These are phyloP conservation scores for Fusarium odoratissimum DNA, from an alignment of 2,329 filamentous ascomycete genomes.

Conservation along the genomic window DNA sequence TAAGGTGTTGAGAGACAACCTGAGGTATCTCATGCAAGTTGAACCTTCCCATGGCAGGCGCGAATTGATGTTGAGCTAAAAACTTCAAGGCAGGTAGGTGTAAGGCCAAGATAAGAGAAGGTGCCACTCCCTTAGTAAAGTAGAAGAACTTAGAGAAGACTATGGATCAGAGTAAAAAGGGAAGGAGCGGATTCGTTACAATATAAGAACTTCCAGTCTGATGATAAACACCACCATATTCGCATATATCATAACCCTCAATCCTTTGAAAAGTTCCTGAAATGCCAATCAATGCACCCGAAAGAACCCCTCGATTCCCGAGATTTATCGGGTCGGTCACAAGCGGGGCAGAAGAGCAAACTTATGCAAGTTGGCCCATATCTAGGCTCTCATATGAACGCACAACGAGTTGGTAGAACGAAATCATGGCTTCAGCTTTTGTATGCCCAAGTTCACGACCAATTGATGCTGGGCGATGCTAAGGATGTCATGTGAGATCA, in stretches of 20 bases:
- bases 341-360: conserved; percentile 36
- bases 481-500: background rate
- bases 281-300: conserved; percentile 8
- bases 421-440: background rate
- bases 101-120: background rate
- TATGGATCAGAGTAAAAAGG: background rate
- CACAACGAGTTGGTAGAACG: background rate
- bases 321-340: conserved; percentile 42
- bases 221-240: conserved; percentile 5
- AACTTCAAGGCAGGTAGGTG: background rate
- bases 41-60: background rate
- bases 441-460: background rate
- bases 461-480: conserved; percentile 1
- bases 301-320: conserved; percentile 31
- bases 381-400: background rate
- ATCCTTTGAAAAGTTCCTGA: conserved; percentile 9
- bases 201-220: conserved; percentile 22
- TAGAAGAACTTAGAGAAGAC: background rate
- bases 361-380: conserved; percentile 23
- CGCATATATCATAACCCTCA: conserved; percentile 33
- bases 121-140: background rate
- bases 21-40: background rate
- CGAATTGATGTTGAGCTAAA: background rate
- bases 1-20: background rate
- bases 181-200: conserved; percentile 11